A percentile compares a stretch with the other conserved stretches of the same genome.
These are phyloP conservation scores for Colletotrichum limetticola DNA, from an alignment of 2,329 filamentous ascomycete genomes.

Conservation along the genomic window DNA sequence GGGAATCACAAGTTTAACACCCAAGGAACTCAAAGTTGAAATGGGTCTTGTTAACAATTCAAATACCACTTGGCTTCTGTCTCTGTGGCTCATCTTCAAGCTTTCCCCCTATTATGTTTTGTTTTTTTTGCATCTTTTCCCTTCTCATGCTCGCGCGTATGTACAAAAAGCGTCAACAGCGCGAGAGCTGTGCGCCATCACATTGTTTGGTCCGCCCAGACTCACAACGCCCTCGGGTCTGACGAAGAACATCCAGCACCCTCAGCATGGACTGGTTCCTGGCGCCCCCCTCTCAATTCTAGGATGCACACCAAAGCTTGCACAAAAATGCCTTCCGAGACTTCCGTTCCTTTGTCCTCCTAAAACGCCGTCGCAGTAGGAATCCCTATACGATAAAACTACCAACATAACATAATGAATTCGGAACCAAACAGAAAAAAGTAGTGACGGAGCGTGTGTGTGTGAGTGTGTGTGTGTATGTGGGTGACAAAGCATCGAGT, in stretches of 20 bases:
- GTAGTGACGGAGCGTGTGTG: constrained; percentile 22
- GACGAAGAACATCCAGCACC: constrained; percentile 22
- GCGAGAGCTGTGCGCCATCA: constrained; percentile 13
- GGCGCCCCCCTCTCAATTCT: constrained; percentile 43
- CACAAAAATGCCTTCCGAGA: constrained; percentile 37
- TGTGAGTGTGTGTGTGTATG: neutral
- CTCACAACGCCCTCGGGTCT: constrained; percentile 22
- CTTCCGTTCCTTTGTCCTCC: constrained; percentile 25
- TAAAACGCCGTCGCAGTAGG: constrained; percentile 34
- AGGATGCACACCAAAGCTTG: constrained; percentile 40
- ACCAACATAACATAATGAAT: constrained; percentile 35
- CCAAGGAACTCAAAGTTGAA: neutral
- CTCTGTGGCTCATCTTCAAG: constrained; percentile 26
- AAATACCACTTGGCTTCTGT: constrained; percentile 19
- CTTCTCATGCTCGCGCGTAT: constrained; percentile 16
- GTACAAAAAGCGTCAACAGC: constrained; percentile 26
- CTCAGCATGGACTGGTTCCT: constrained; percentile 39
- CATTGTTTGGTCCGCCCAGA: constrained; percentile 18
- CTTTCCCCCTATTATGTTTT: constrained; percentile 28
- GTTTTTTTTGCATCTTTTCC: constrained; percentile 21
- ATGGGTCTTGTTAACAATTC: constrained; percentile 5
- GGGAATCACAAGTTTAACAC: neutral
- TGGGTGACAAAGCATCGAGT: constrained; percentile 33
- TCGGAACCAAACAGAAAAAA: constrained; percentile 38
- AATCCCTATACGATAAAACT: constrained; percentile 26